Base-by-base conservation (phyloP, 2,329 filamentous ascomycete genomes). In the Samsoniella hepiali region DNA sequence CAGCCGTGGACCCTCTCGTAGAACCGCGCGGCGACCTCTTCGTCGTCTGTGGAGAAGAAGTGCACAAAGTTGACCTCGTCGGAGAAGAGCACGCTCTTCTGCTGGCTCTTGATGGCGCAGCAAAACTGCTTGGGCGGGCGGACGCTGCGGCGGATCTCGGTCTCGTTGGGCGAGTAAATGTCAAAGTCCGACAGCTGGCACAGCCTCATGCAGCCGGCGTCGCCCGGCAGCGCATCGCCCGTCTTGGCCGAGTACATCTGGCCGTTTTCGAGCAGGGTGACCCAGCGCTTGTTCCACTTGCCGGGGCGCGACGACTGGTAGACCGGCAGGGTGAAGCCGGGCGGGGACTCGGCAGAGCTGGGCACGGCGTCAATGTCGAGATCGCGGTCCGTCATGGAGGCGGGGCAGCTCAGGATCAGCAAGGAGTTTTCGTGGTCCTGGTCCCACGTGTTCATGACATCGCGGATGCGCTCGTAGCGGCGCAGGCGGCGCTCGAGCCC, bases 381-480 rank as follows among this genome's bases (percentile, higher is more conserved):
- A 63, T 90, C 87, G 7, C 76, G 73, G 65, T 84, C 79, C 59
- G 82, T 79, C n/a, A 83, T 80, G 5, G 80, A 78, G 2, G 81
- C 76, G 44, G 87, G 82, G 2, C 83, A 79, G 15, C 88, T 81
- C 62, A 88, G 77, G 29, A 97, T 81, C 22, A 90, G 77, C 15
- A 98, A 80, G 8, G 84, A 81, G 70, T 96, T 95, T 68, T 93
- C 88, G 2, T 83, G 81, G 73, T 97, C 93, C 50, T 83, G 81
- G 65, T 96, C 91, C 94, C 94, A 98, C 0, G 93, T 96, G 73
- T 96, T 96, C 83, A 97, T 85, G 29, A 97, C 85, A 70, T 97
- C 91, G 65, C 91, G 86, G 38, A 98, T 84, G 66, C 86, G 87
- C 77, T 98, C 94, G 72, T 97, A 97, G 45, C 87, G 88, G 47